Evolutionary conservation across 257 asterid genomes (phyloP), one percentile per base, ranked within the genome.

Genomic region (Haberlea rhodopensis): DNA sequence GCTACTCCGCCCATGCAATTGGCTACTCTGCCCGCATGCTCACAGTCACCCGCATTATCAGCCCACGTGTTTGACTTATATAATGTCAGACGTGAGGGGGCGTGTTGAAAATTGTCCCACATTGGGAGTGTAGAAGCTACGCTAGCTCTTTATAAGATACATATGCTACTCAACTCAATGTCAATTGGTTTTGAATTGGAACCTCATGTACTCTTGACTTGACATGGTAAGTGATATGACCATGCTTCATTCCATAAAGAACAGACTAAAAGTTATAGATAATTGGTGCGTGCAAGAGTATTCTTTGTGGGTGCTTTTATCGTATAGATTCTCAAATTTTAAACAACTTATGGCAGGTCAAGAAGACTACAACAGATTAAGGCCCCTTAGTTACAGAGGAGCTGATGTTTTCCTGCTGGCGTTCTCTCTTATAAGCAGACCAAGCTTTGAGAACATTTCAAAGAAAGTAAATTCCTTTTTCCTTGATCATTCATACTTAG

Each of bases 331-430:
- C 40, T 57, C 62, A 54, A 65, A 60, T 67, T 61, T 13, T 6
- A 51, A 62, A 25, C 62, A 26, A 54, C 22, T 61, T 25, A n/a
- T 67, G 67, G 61, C 90, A 88, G 95, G 96, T 57, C 96, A 88
- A 84, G 96, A 88, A 76, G 96, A 88, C 71, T 88, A 88, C 56
- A 88, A 88, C 86, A 81, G 95, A 75, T 73, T 88, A 51, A 84
- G 96, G 77, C 96, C 96, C 11, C 85, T 88, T 52, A 88, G 96
- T 59, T 88, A 88, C 73, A 77, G 96, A 71, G 96, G 92, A 67
- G 95, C 95, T 1, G 96, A 88, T 78, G 95, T 88, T 5, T 88
- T 88, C 80, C 58, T 88, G 28, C 92, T 88, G 45, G 92, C 92
- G 13, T 88, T 88, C 75, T 88, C 96, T 51, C 92, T 88, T 76